Evolutionary conservation across 2,329 filamentous ascomycete species (phyloP).

Genomic region (Beauveria sp.): DNA sequence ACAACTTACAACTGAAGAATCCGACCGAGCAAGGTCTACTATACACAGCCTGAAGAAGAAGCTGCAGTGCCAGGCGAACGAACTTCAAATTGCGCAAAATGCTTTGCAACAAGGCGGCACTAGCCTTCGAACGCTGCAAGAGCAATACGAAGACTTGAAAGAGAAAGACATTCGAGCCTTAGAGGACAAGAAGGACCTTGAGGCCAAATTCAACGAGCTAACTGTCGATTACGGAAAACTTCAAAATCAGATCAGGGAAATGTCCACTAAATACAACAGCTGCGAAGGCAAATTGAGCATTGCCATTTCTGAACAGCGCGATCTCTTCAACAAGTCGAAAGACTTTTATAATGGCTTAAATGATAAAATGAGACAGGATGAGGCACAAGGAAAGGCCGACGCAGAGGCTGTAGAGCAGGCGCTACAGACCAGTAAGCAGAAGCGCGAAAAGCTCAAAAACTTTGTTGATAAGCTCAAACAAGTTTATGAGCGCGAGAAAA

Average conservation of each 20-base stretch:
- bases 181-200: background rate
- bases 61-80: slow-evolving; percentile 9
- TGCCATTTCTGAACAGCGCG: slow-evolving; percentile 8
- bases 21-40: slow-evolving; percentile 10
- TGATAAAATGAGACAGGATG: background rate
- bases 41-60: slow-evolving; percentile 6
- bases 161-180: background rate
- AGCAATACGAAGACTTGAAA: background rate
- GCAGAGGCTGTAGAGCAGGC: background rate
- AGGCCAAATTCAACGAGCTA: slow-evolving; percentile 11
- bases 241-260: background rate
- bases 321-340: slow-evolving; percentile 9
- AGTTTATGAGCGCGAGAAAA: background rate
- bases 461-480: background rate
- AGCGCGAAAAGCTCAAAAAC: background rate
- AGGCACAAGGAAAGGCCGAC: background rate
- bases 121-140: background rate
- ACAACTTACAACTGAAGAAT: slow-evolving; percentile 2
- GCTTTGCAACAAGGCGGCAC: background rate
- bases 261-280: background rate
- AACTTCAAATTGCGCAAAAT: slow-evolving; percentile 19
- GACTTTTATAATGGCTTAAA: background rate
- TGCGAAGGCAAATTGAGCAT: background rate
- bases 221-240: background rate
- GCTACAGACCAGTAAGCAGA: background rate